phyloP scores from a whole-genome alignment of 768 basidiomycete species.

The Hypholoma sublateritium region DNA sequence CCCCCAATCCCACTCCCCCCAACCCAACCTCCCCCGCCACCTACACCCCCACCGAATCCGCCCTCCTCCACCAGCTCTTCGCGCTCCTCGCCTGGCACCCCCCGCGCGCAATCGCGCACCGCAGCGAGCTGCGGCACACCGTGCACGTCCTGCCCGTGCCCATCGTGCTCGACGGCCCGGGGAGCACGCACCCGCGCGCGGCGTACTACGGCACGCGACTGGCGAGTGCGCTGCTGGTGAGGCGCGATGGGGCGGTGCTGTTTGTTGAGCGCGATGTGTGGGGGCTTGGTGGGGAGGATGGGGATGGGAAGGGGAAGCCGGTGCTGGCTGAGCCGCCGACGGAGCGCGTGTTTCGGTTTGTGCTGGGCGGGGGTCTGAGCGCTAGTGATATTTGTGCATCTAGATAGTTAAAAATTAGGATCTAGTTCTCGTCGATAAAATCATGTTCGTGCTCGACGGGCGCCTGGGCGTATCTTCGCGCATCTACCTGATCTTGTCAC shows the following conservation, averaged over 20 bases:
- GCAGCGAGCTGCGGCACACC: constrained; percentile 59
- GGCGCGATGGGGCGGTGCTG: constrained; percentile 54
- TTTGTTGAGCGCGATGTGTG: constrained; percentile 78
- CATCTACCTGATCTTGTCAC: too few relatives aligned
- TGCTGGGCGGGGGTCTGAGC: not conserved
- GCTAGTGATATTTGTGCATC: too few relatives aligned
- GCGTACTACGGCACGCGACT: constrained; percentile 67
- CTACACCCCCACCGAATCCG: not conserved
- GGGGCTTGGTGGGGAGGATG: constrained; percentile 29
- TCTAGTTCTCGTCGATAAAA: too few relatives aligned
- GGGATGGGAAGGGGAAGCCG: not conserved
- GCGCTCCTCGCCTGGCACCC: constrained; percentile 28
- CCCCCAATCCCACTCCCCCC: not conserved
- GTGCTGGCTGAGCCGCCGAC: not conserved
- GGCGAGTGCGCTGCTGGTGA: constrained; percentile 70
- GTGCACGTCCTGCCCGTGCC: constrained; percentile 59
- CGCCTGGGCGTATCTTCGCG: too few relatives aligned
- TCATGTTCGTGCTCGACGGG: too few relatives aligned
- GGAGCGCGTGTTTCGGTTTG: constrained; percentile 7
- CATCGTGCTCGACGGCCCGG: constrained; percentile 30
- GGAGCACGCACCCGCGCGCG: constrained; percentile 3
- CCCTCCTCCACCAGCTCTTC: not conserved
- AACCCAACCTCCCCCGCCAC: not conserved
- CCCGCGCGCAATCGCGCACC: constrained; percentile 44
- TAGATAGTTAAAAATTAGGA: too few relatives aligned